These are phyloP conservation scores for Cladophialophora carrionii DNA, from an alignment of 2,329 filamentous ascomycete genomes.

Conservation along the genomic window DNA sequence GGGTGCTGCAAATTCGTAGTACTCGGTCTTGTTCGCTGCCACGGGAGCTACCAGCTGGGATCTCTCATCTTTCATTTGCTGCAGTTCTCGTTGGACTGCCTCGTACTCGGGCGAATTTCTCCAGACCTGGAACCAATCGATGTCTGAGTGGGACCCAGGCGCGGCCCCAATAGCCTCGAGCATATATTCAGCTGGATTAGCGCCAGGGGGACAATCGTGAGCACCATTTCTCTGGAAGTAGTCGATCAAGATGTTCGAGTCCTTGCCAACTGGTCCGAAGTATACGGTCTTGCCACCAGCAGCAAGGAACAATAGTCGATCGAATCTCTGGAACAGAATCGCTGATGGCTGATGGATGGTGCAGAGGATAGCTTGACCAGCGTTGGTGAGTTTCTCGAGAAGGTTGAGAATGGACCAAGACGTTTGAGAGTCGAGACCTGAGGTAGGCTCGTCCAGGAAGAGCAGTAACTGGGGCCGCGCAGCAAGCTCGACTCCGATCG, in stretches of 20 bases:
- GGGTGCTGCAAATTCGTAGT: conserved; percentile 76
- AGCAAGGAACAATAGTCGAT: conserved; percentile 75
- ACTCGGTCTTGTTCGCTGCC: conserved; percentile 47
- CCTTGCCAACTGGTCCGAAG: conserved; percentile 72
- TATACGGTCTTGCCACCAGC: conserved; percentile 78
- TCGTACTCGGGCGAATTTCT: conserved; percentile 60
- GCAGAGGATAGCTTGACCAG: conserved; percentile 59
- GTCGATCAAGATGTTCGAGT: conserved; percentile 59
- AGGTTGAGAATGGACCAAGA: conserved; percentile 67
- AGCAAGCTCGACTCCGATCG: conserved; percentile 86
- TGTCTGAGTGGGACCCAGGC: conserved; percentile 63
- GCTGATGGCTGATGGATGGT: conserved; percentile 63
- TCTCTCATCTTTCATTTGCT: conserved; percentile 70
- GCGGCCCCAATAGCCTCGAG: conserved; percentile 55
- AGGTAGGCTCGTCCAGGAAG: conserved; percentile 71
- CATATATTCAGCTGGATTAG: conserved; percentile 70
- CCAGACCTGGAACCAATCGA: conserved; percentile 69
- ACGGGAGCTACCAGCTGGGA: conserved; percentile 54
- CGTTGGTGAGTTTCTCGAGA: conserved; percentile 62
- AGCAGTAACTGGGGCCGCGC: conserved; percentile 68
- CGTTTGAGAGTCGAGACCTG: conserved; percentile 65
- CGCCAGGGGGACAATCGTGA: conserved; percentile 59
- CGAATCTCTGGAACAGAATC: conserved; percentile 60
- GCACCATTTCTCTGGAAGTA: conserved; percentile 71
- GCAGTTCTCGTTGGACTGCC: conserved; percentile 60